Evolutionary conservation across 306 rosid genomes (phyloP).

Genomic region (Cucurbita pepo): DNA sequence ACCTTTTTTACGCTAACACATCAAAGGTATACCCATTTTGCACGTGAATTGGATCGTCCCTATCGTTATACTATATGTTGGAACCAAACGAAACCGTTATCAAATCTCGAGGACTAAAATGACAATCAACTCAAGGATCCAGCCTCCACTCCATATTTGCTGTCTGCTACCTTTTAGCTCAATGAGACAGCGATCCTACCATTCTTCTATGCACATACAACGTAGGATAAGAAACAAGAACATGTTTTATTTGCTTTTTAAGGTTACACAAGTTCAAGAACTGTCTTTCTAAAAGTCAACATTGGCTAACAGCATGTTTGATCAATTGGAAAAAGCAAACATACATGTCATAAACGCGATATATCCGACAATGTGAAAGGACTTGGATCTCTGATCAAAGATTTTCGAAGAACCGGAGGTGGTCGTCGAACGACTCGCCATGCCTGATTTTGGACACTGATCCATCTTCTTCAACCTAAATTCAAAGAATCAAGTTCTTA

Average conservation of each 20-base stretch:
- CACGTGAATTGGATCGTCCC: no score
- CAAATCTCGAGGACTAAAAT: neutral
- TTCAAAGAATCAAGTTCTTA: neutral
- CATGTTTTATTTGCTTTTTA: neutral
- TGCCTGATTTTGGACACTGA: slow-evolving; percentile 79
- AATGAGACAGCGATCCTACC: neutral
- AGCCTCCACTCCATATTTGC: neutral
- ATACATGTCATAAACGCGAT: neutral
- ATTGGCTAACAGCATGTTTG: neutral
- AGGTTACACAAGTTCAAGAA: neutral
- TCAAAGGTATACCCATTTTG: no score
- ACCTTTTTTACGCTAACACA: no score
- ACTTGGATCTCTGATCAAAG: slow-evolving; percentile 25
- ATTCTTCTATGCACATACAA: neutral
- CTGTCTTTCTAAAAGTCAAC: neutral
- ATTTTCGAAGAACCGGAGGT: slow-evolving; percentile 55
- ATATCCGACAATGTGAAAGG: neutral
- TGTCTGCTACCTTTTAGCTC: neutral
- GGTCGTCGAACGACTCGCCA: slow-evolving; percentile 76
- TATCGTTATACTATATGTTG: neutral
- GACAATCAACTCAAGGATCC: neutral
- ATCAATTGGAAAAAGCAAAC: neutral
- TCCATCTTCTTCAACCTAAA: slow-evolving; percentile 68
- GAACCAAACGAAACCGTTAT: neutral
- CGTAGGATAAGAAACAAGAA: neutral